Evolutionary conservation across 768 basidiomycete genomes (phyloP).

Genomic region (Mycena polygramma): DNA sequence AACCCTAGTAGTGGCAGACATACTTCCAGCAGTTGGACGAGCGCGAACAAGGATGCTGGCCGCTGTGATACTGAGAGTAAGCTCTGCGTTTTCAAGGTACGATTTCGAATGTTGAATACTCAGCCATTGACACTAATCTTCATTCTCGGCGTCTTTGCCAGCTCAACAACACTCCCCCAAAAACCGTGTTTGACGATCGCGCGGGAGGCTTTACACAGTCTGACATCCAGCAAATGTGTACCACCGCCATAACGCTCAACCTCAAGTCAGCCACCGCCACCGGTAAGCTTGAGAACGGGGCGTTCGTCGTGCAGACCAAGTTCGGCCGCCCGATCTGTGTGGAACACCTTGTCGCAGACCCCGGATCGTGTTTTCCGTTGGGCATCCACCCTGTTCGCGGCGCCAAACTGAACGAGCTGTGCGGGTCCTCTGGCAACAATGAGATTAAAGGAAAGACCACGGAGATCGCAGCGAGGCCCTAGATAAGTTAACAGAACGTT

Average conservation of each 20-base stretch:
- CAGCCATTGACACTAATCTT: conserved; percentile 1
- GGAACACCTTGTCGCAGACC: conserved; percentile 20
- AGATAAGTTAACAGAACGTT: too few relatives aligned
- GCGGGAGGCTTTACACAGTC: conserved; percentile 7
- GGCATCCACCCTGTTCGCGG: conserved; percentile 10
- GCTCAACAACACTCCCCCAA: background rate
- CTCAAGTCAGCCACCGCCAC: conserved; percentile 3
- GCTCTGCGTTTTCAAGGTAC: conserved; percentile 20
- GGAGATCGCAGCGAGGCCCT: background rate
- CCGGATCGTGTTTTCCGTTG: conserved; percentile 19
- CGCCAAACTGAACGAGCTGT: conserved; percentile 4
- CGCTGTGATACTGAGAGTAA: conserved; percentile 23
- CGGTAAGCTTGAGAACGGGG: conserved; percentile 8
- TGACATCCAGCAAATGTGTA: conserved; percentile 23
- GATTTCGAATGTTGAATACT: conserved; percentile 1
- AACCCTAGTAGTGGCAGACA: conserved; percentile 17
- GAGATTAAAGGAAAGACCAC: conserved; percentile 9
- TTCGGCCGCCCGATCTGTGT: conserved; percentile 16
- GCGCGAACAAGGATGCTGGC: conserved; percentile 17
- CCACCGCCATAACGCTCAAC: conserved; percentile 23
- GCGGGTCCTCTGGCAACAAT: conserved; percentile 6
- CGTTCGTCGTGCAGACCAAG: conserved; percentile 25
- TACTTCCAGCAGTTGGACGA: conserved; percentile 12
- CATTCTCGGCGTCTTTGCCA: conserved; percentile 10
- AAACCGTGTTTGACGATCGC: conserved; percentile 22